These are phyloP conservation scores for Phytophthora macrochlamydospora DNA, from an alignment of 352 stramenopile genomes.

Conservation along the genomic window DNA sequence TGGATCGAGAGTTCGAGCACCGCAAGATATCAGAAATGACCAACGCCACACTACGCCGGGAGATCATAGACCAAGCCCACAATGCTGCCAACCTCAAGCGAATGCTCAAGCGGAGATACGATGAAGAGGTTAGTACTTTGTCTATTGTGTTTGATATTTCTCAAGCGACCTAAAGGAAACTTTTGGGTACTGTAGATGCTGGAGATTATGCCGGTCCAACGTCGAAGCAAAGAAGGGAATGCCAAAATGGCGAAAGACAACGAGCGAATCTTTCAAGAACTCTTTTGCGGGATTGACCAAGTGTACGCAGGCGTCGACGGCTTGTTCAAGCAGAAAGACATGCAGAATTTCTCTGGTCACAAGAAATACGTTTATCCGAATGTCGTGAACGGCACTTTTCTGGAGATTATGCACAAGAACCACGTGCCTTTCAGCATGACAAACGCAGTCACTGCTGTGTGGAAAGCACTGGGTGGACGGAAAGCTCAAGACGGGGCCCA, in stretches of 20 bases:
- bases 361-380: not conserved
- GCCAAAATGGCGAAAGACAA: not conserved
- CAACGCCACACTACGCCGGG: not conserved
- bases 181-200: conserved; percentile 20
- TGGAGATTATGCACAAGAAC: conserved; percentile 22
- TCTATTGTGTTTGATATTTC: not conserved
- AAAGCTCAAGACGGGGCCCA: conserved; percentile 14
- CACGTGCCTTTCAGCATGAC: conserved; percentile 12
- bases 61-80: conserved; percentile 10
- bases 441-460: conserved; percentile 9
- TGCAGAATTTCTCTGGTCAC: conserved; percentile 12
- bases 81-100: conserved; percentile 23
- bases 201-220: conserved; percentile 17
- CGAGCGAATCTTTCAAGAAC: conserved; percentile 9
- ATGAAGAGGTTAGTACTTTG: conserved; percentile 18
- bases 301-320: conserved; percentile 12
- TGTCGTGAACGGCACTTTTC: conserved; percentile 16
- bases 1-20: conserved; percentile 6
- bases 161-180: not conserved
- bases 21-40: conserved; percentile 13
- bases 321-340: conserved; percentile 16
- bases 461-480: conserved; percentile 8
- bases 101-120: conserved; percentile 25
- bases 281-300: conserved; percentile 4
- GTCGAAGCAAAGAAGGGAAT: not conserved